Percentiles rank a stretch among this genome's conserved stretches.
phyloP scores from a whole-genome alignment of 805 yeast species.

The Spathaspora girioi region DNA sequence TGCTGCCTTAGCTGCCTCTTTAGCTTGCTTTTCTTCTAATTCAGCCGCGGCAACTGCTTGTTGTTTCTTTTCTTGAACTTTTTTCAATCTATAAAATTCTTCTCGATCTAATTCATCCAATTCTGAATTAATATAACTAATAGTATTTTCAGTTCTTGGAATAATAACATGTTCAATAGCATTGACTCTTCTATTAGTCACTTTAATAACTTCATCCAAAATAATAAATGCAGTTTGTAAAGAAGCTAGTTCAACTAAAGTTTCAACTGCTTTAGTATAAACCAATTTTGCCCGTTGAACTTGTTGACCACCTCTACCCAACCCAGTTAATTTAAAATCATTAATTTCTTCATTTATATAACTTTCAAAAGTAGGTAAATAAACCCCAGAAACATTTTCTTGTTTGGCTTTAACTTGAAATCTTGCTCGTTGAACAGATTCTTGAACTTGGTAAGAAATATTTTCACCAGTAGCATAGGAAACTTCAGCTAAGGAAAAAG shows the following conservation, averaged over 20 bases:
- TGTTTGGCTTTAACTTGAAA: constrained; percentile 88
- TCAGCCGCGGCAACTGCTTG: constrained; percentile 67
- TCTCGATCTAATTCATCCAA: constrained; percentile 97
- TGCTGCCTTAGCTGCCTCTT: constrained; percentile 6
- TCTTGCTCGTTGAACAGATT: constrained; percentile 85
- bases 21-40: constrained; percentile 37
- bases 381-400: constrained; percentile 95
- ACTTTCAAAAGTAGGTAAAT: constrained; percentile 87
- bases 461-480: constrained; percentile 97
- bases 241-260: constrained; percentile 91
- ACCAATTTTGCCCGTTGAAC: constrained; percentile 92
- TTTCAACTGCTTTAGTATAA: constrained; percentile 94
- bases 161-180: constrained; percentile 98
- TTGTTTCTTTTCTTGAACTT: constrained; percentile 93
- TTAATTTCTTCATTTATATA: constrained; percentile 79
- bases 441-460: constrained; percentile 93
- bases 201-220: constrained; percentile 95
- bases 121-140: constrained; percentile 86
- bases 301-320: constrained; percentile 98
- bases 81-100: constrained; percentile 93
- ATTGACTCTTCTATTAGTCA: constrained; percentile 96
- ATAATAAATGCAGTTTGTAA: constrained; percentile 95
- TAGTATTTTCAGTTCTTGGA: constrained; percentile 96
- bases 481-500: constrained; percentile 95
- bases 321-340: constrained; percentile 93